Evolutionary conservation across 2,329 filamentous ascomycete genomes (phyloP).

Genomic region (Byssothecium circinans): DNA sequence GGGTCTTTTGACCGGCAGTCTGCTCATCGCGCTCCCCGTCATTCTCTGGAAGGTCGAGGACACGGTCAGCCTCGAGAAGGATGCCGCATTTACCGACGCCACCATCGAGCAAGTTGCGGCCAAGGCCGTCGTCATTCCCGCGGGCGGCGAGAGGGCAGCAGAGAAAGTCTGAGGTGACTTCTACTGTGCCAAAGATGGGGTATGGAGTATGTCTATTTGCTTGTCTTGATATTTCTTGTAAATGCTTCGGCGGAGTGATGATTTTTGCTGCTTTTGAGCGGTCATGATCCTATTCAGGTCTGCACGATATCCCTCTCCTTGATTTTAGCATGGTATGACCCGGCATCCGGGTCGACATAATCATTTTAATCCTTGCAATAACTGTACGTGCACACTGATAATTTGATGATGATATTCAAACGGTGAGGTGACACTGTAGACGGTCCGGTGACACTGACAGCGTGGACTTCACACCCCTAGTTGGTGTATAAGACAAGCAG

Average conservation of each 20-base stretch:
- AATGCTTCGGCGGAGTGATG: slow-evolving; percentile 25
- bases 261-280: slow-evolving; percentile 15
- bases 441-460: slow-evolving; percentile 5
- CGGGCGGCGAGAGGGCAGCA: slow-evolving; percentile 14
- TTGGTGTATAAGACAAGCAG: neutral
- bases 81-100: slow-evolving; percentile 83
- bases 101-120: slow-evolving; percentile 68
- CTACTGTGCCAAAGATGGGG: too few relatives aligned
- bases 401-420: neutral
- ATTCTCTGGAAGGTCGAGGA: slow-evolving; percentile 80
- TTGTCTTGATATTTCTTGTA: slow-evolving; percentile 15
- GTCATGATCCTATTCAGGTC: slow-evolving; percentile 18
- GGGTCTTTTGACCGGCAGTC: slow-evolving; percentile 72
- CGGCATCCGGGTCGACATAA: neutral
- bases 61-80: slow-evolving; percentile 76
- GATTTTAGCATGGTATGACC: slow-evolving; percentile 11
- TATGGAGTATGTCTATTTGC: neutral
- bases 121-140: slow-evolving; percentile 21
- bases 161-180: slow-evolving; percentile 33
- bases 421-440: slow-evolving; percentile 3
- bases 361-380: neutral
- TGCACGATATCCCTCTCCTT: slow-evolving; percentile 22
- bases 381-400: neutral
- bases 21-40: slow-evolving; percentile 76
- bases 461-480: slow-evolving; percentile 5